Conservation (phyloP, 768 basidiomycete genomes). For the Tubosaeta sp. region DNA sequence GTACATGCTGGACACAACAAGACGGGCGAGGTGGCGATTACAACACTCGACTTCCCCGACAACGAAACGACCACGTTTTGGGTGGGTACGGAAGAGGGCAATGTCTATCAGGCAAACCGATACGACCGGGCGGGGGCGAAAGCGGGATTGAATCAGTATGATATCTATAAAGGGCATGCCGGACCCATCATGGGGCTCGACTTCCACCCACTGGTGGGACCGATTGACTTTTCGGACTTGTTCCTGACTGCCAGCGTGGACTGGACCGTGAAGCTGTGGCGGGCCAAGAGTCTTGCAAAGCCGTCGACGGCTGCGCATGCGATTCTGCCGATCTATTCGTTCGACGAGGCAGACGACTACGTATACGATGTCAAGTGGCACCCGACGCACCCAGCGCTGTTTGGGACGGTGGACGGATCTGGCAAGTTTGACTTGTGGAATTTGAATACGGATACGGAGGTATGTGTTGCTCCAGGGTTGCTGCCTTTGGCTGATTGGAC, state of each 20-base stretch:
- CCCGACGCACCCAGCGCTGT: slow-evolving; percentile 89
- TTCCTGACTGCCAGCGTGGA: slow-evolving; percentile 93
- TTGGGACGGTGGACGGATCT: slow-evolving; percentile 90
- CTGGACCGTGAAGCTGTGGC: slow-evolving; percentile 99
- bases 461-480: slow-evolving; percentile 35
- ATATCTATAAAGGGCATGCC: slow-evolving; percentile 88
- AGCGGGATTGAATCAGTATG: slow-evolving; percentile 89
- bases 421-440: slow-evolving; percentile 99
- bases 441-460: slow-evolving; percentile 94
- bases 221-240: slow-evolving; percentile 92
- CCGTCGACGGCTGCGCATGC: slow-evolving; percentile 52
- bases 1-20: slow-evolving; percentile 90
- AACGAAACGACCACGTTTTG: slow-evolving; percentile 97
- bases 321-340: slow-evolving; percentile 82
- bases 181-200: slow-evolving; percentile 93
- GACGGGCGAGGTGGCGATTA: slow-evolving; percentile 95
- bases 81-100: slow-evolving; percentile 98
- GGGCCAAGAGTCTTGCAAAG: slow-evolving; percentile 73
- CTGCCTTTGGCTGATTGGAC: slow-evolving; percentile 2
- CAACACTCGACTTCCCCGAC: slow-evolving; percentile 88
- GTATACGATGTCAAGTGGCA: slow-evolving; percentile 99
- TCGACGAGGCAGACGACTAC: slow-evolving; percentile 97
- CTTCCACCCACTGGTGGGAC: slow-evolving; percentile 90
- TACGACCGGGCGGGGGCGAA: slow-evolving; percentile 97
- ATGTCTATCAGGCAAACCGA: slow-evolving; percentile 93